Evolutionary conservation across 257 asterid genomes (phyloP).

Genomic region (Nicotiana noctiflora): DNA sequence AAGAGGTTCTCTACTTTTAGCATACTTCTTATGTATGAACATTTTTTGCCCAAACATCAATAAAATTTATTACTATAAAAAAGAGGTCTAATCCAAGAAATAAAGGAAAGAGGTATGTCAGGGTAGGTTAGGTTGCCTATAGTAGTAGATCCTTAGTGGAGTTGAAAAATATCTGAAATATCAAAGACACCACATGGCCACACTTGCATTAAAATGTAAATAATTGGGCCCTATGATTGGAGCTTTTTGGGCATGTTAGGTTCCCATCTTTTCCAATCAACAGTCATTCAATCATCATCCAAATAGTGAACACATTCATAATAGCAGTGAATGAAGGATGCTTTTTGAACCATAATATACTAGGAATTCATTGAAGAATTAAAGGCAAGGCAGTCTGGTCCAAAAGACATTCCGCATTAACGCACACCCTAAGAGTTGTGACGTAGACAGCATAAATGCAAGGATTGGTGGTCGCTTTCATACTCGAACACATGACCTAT

Average conservation of each 20-base stretch:
- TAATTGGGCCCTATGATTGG: not conserved
- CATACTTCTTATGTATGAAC: too few relatives aligned
- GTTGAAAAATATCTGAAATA: not conserved
- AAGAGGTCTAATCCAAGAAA: not conserved
- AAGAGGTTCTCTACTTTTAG: too few relatives aligned
- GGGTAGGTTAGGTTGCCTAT: not conserved
- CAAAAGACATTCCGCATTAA: too few relatives aligned
- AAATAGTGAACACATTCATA: not conserved
- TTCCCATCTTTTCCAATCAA: not conserved
- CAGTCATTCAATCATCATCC: not conserved
- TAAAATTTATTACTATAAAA: not conserved
- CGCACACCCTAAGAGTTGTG: too few relatives aligned
- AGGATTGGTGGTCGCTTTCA: too few relatives aligned
- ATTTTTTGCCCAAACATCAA: too few relatives aligned
- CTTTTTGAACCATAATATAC: not conserved
- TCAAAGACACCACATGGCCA: conserved; percentile 2
- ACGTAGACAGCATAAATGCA: too few relatives aligned
- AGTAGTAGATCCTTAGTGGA: not conserved
- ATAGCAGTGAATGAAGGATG: not conserved
- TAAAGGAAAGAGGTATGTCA: too few relatives aligned
- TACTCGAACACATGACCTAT: too few relatives aligned
- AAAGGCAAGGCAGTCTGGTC: not conserved
- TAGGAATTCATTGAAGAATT: not conserved
- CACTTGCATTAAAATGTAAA: not conserved
- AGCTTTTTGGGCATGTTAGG: not conserved